phyloP scores from a whole-genome alignment of 208 protist genomes.

The Trypanosomatidae sp. region DNA sequence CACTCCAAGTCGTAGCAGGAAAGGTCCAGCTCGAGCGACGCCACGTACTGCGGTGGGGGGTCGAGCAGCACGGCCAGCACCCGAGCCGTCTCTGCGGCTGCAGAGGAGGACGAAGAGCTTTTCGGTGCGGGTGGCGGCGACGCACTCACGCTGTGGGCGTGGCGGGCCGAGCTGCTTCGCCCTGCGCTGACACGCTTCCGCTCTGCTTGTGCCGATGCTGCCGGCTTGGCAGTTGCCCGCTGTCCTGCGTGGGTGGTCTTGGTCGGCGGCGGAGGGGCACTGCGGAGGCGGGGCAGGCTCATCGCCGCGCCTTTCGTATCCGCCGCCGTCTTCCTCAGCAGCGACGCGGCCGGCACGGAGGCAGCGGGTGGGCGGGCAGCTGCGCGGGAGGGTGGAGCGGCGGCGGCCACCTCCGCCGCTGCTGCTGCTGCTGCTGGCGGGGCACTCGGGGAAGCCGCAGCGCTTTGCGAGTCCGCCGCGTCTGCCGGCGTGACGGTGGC shows the following conservation, averaged over 20 bases:
- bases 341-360: too few relatives aligned
- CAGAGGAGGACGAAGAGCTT: not conserved
- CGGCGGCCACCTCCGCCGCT: too few relatives aligned
- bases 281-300: not conserved
- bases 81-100: constrained; percentile 36
- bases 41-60: constrained; percentile 55
- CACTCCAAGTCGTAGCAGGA: constrained; percentile 65
- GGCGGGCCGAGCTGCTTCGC: not conserved
- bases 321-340: too few relatives aligned
- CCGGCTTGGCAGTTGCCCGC: not conserved
- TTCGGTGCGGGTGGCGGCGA: not conserved
- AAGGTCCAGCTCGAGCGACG: constrained; percentile 60
- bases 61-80: constrained; percentile 70
- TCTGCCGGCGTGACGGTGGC: too few relatives aligned
- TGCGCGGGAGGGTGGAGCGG: too few relatives aligned
- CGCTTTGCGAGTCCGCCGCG: too few relatives aligned
- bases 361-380: not conserved
- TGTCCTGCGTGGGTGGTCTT: not conserved
- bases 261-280: not conserved
- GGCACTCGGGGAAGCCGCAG: too few relatives aligned
- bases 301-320: too few relatives aligned
- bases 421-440: too few relatives aligned
- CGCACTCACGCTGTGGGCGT: not conserved
- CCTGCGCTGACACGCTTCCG: not conserved
- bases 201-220: not conserved